Conservation (phyloP, 2,329 filamentous ascomycete genomes). For the Exophiala sp. region DNA sequence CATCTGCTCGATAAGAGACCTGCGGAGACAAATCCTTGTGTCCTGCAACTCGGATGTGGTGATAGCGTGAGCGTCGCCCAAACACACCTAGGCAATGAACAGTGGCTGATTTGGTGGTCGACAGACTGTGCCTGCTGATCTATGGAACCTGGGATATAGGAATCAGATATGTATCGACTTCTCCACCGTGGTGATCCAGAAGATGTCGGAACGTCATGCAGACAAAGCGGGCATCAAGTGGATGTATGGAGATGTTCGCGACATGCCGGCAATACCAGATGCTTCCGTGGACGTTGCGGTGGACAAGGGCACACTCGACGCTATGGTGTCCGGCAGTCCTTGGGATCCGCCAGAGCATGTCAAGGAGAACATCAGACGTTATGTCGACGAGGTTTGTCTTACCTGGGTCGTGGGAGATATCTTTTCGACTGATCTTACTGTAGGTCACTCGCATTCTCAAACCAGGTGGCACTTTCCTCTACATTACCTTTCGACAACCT, state of each 20-base stretch:
- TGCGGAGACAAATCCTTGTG: constrained; percentile 15
- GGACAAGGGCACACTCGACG: constrained; percentile 56
- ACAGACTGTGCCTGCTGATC: constrained; percentile 52
- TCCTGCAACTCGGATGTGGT: constrained; percentile 20
- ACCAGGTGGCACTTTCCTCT: constrained; percentile 49
- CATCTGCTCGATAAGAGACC: constrained; percentile 19
- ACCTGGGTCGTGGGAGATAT: background rate
- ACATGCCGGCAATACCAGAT: constrained; percentile 43
- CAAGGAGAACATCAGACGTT: constrained; percentile 45
- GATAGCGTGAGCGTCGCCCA: background rate
- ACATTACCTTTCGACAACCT: constrained; percentile 54
- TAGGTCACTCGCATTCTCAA: constrained; percentile 49
- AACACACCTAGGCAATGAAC: background rate
- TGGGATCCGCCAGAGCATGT: constrained; percentile 54
- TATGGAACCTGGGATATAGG: constrained; percentile 47
- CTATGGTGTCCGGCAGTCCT: constrained; percentile 54
- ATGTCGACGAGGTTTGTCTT: constrained; percentile 47
- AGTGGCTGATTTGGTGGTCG: background rate
- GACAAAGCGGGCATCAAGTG: constrained; percentile 46
- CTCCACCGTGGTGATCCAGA: constrained; percentile 50
- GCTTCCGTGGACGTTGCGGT: constrained; percentile 54
- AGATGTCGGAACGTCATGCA: constrained; percentile 49
- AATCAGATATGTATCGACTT: constrained; percentile 58
- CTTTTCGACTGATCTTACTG: constrained; percentile 4
- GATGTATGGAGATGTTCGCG: constrained; percentile 50